Base-by-base conservation (phyloP, 2,329 filamentous ascomycete genomes). In the Aspergillus calidoustus region DNA sequence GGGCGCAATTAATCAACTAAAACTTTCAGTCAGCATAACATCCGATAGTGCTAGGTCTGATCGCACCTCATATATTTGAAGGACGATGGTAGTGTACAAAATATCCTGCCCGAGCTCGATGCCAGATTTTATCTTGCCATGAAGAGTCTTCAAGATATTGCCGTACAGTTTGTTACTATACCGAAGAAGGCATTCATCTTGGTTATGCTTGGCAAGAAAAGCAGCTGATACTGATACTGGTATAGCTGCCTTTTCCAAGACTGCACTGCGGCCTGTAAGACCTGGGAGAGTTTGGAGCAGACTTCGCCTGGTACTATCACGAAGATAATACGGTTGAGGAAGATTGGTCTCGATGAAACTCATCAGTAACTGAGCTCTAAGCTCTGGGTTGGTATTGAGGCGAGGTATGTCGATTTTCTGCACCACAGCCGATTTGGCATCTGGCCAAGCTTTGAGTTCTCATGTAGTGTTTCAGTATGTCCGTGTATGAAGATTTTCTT, bases 51-150 rank as follows among this genome's bases (percentile, higher is more conserved):
- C 25, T 28, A 28, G 8, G 46, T 22, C 19, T 8, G 23, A n/a
- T n/a, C 60, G 50, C 64, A 69, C 65, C 63, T 70, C 62, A 22
- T 69, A 70, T 51, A 68, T 50, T 46, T 69, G 63, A 19, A 71
- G 66, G 1, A 70, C 41, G 11, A 68, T 61, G 2, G 64, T 69
- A n/a, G 66, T 66, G 54, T 65, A 69, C 28, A 69, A 47, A 9
- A 61, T 47, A 28, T 69, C 67, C 19, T 65, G 62, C 7, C 66
- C 62, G 17, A 64, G 54, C 9, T 59, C 54, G 22, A 47, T 58
- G 3, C 66, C 66, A 1, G 53, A 58, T 28, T 31, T 59, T 38
- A 70, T 68, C 23, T 43, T 64, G 11, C 54, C 15, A 55, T 65
- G 60, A 15, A 69, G 57, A 19, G 57, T 60, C 56, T 48, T 53